These are phyloP conservation scores for Castanea sativa DNA, from an alignment of 306 rosid genomes.

Conservation along the genomic window DNA sequence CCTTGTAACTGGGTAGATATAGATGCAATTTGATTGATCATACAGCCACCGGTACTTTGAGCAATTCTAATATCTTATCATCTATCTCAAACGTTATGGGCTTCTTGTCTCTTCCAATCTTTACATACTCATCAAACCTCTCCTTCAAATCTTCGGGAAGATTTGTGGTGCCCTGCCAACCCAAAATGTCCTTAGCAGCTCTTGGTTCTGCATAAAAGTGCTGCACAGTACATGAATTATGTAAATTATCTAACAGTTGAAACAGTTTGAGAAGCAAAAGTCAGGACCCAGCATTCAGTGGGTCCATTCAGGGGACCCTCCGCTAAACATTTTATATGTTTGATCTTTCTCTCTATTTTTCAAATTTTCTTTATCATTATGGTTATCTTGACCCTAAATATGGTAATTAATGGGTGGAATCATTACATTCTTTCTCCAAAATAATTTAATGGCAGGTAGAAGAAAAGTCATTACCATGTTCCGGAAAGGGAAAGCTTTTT, in stretches of 20 bases:
- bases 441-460: not conserved
- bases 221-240: constrained; percentile 41
- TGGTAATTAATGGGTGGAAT: not conserved
- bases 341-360: not conserved
- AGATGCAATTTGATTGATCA: constrained; percentile 31
- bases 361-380: not conserved
- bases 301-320: not conserved
- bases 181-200: constrained; percentile 80
- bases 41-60: constrained; percentile 67
- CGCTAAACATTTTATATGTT: too few relatives aligned
- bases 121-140: constrained; percentile 73
- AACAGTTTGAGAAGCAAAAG: not conserved
- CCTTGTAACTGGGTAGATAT: not conserved
- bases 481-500: constrained; percentile 95
- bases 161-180: constrained; percentile 66
- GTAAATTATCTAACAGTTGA: not conserved
- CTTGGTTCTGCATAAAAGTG: constrained; percentile 96
- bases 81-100: constrained; percentile 67
- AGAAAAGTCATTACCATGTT: constrained; percentile 44
- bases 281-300: not conserved
- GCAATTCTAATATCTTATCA: constrained; percentile 79
- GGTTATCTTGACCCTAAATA: not conserved
- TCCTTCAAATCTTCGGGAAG: constrained; percentile 81
- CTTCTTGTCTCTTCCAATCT: constrained; percentile 89
- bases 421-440: not conserved